Evolutionary conservation across 2,329 filamentous ascomycete genomes (phyloP), one percentile per base, ranked within the genome.

Genomic region (Fusarium sp.): DNA sequence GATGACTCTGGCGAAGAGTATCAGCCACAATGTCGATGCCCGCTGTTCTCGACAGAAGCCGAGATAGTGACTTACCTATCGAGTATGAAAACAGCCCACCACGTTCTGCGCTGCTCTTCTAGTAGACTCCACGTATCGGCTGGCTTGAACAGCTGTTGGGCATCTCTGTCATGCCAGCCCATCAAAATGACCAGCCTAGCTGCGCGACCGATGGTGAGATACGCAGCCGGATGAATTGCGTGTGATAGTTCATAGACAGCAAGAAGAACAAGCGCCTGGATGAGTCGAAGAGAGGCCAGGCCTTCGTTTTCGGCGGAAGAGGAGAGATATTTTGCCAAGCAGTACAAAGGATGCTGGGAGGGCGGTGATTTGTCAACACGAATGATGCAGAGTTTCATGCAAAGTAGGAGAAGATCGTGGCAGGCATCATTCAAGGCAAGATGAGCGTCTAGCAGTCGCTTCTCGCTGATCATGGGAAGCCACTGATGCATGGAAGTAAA

Each of bases 61-160:
- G 14, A 33, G 10, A 33, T 27, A 8, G 33, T 45, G 29, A 20
- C 54, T 13, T 36, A 75, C 71, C 74, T 71, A 20, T 78, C 76
- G 22, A 78, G 66, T 6, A 77, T 33, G 33, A 73, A 71, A 16
- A 78, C 65, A 2, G 74, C 60, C 74, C 76, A 76, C 71, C 70
- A 76, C 1, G 71, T 73, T 52, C 73, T 63, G 8, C 71, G 58
- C 25, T 74, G 68, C 50, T 77, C 76, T 45, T 78, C 74, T 2
- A 65, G 57, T 10, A 73, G 63, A 2, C 63, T 71, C 73, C 69
- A 77, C 5, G 68, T 77, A 1, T 72, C 65, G n/a, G 71, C 36
- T 2, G 52, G n/a, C 27, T 61, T 65, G 54, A 76, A 76, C 0
- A 78, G 60, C 35, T 68, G 65, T 13, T 50, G 67, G 8, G 61